Conservation (phyloP, 2,329 filamentous ascomycete genomes). For the Hypomyces perniciosus region DNA sequence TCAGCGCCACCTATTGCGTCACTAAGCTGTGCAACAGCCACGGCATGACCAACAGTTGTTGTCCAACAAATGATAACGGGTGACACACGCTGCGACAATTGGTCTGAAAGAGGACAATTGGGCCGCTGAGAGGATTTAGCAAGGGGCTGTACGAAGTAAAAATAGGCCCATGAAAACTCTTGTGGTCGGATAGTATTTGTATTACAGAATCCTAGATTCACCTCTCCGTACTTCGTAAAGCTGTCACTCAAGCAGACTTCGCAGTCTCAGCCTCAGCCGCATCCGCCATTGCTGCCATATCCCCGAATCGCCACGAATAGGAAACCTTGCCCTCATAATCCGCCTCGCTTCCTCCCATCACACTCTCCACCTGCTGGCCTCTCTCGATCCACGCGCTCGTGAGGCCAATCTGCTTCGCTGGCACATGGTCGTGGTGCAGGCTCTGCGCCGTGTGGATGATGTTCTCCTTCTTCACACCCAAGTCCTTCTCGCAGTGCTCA, state of each 20-base stretch:
- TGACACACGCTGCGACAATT: neutral
- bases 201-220: no score
- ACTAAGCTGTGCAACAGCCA: neutral
- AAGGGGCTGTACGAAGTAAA: no score
- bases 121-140: no score
- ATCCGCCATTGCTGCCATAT: constrained; percentile 55
- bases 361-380: constrained; percentile 32
- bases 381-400: constrained; percentile 61
- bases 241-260: neutral
- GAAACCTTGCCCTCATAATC: constrained; percentile 32
- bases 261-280: constrained; percentile 34
- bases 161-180: no score
- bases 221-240: no score
- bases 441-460: constrained; percentile 66
- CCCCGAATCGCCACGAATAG: constrained; percentile 49
- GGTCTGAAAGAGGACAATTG: neutral
- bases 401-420: constrained; percentile 55
- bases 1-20: neutral
- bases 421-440: constrained; percentile 60
- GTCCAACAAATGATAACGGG: neutral
- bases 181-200: no score
- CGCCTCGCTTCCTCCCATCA: constrained; percentile 18
- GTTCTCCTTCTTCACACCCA: constrained; percentile 46
- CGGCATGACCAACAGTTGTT: neutral
- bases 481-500: constrained; percentile 41